A percentile compares a stretch with the other conserved stretches of the same genome.
Evolutionary conservation across 208 protist species (phyloP).

Genomic region (Wallacemonas rigidus): DNA sequence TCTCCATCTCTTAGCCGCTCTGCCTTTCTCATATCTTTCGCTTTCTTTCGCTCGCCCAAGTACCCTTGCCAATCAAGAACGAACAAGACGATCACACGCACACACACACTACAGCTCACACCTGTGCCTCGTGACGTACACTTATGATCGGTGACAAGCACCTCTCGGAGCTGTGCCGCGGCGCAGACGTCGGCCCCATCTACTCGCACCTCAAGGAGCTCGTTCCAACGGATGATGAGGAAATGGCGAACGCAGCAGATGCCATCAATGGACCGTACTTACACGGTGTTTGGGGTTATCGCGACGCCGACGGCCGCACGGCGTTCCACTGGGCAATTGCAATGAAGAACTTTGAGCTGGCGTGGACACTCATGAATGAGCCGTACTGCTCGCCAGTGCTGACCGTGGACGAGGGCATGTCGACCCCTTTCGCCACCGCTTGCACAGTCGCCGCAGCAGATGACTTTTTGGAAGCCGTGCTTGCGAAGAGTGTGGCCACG

Average conservation of each 20-base stretch:
- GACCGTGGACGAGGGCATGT: conserved; percentile 71
- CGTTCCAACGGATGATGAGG: conserved; percentile 21
- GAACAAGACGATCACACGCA: background rate
- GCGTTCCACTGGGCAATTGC: conserved; percentile 89
- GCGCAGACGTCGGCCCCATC: conserved; percentile 55
- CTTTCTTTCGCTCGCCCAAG: no score
- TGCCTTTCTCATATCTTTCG: no score
- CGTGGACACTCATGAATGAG: conserved; percentile 46
- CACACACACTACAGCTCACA: conserved; percentile 26
- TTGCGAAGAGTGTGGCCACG: conserved; percentile 43
- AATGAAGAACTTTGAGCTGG: conserved; percentile 75
- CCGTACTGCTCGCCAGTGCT: conserved; percentile 67
- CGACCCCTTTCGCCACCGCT: conserved; percentile 78
- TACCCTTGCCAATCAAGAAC: no score
- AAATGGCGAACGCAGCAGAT: conserved; percentile 2
- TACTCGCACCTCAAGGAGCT: conserved; percentile 42
- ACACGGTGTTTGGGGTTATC: conserved; percentile 66
- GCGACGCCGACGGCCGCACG: conserved; percentile 86
- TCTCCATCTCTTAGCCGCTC: no score
- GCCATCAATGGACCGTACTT: conserved; percentile 25
- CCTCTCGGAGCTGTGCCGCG: conserved; percentile 75
- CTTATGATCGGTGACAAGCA: conserved; percentile 38
- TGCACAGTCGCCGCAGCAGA: conserved; percentile 76
- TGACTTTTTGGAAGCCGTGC: conserved; percentile 53
- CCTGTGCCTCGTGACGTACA: background rate